These are phyloP conservation scores for Aspergillus chevalieri DNA, from an alignment of 2,329 filamentous ascomycete species.

Conservation along the genomic window DNA sequence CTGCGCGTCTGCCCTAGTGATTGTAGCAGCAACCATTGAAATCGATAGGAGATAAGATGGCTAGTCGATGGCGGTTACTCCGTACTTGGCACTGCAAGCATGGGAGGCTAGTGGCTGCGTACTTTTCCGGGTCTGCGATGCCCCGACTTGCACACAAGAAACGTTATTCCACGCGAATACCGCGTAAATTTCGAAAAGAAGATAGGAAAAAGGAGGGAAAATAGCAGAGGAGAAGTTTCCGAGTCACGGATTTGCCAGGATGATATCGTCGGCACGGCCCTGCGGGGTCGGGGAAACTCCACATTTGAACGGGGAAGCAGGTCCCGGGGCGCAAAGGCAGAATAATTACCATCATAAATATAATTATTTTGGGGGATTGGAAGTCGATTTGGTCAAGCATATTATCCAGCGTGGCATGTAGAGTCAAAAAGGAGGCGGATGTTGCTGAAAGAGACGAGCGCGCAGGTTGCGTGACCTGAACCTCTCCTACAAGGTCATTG, in stretches of 20 bases:
- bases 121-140: slow-evolving; percentile 1
- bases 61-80: not conserved
- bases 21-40: slow-evolving; percentile 4
- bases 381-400: no score
- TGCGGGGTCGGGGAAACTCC: slow-evolving; percentile 1
- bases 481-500: no score
- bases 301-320: not conserved
- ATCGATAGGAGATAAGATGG: not conserved
- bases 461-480: no score
- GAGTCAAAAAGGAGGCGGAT: no score
- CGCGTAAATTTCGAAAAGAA: not conserved
- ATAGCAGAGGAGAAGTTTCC: slow-evolving; percentile 10
- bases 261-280: not conserved
- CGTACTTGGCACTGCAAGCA: not conserved
- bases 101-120: not conserved
- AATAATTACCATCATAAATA: not conserved
- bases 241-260: slow-evolving; percentile 4
- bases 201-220: no score
- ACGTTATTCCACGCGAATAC: not conserved
- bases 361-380: no score
- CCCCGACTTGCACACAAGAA: not conserved
- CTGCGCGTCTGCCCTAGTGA: slow-evolving; percentile 1
- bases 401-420: no score
- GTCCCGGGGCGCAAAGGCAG: not conserved
- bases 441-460: no score